phyloP scores from a whole-genome alignment of 495 filamentous ascomycete genomes.

The Aspergillus funiculosus region DNA sequence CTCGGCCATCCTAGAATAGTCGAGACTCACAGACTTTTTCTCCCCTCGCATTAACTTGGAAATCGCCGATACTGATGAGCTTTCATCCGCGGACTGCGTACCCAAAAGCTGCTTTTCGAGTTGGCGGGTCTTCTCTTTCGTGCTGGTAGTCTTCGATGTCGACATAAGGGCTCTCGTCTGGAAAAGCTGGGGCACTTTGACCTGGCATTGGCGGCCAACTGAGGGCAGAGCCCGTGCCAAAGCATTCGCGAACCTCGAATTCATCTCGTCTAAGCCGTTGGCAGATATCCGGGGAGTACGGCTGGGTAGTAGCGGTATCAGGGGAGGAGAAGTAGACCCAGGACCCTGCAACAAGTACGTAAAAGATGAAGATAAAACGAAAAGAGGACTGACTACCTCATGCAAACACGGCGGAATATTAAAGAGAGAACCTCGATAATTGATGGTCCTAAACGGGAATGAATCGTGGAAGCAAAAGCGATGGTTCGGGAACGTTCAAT shows the following conservation, averaged over 20 bases:
- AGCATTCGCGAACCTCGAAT: constrained; percentile 30
- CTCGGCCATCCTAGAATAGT: constrained; percentile 32
- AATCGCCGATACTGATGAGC: constrained; percentile 30
- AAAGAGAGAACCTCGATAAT: too few species aligned
- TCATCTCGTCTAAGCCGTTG: constrained; percentile 27
- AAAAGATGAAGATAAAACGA: background rate
- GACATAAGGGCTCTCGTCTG: constrained; percentile 29
- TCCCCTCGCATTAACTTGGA: constrained; percentile 32
- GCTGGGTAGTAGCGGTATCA: background rate
- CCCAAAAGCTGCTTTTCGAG: constrained; percentile 33
- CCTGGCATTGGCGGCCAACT: constrained; percentile 29
- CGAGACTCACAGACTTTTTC: constrained; percentile 19
- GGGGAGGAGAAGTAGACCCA: background rate
- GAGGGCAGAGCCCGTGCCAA: constrained; percentile 34
- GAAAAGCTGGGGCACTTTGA: constrained; percentile 15
- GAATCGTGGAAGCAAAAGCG: background rate
- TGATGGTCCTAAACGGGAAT: background rate
- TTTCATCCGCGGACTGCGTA: constrained; percentile 16
- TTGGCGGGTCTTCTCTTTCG: constrained; percentile 19
- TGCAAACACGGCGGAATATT: background rate
- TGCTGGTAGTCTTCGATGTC: constrained; percentile 15
- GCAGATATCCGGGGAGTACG: background rate
- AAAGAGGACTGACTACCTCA: too few species aligned
- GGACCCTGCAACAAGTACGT: too few species aligned
- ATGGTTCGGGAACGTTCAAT: constrained; percentile 32